phyloP scores from a whole-genome alignment of 495 filamentous ascomycete species.

The Recurvomyces mirabilis region DNA sequence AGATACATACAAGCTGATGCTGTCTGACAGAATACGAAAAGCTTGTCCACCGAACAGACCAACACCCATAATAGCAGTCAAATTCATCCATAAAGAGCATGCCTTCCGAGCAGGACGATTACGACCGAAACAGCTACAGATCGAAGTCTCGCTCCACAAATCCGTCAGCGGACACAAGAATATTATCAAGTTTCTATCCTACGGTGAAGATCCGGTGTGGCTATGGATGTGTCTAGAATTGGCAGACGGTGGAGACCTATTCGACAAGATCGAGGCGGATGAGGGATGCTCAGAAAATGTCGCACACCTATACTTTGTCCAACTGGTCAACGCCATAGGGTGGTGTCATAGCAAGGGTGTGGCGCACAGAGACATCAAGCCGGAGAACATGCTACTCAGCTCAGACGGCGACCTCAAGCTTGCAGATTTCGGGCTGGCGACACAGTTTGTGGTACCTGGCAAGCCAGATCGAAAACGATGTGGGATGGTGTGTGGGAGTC shows the following conservation, averaged over 20 bases:
- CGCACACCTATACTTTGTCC: conserved; percentile 90
- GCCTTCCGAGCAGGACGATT: conserved; percentile 81
- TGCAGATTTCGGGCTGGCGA: conserved; percentile 91
- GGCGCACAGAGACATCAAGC: conserved; percentile 37
- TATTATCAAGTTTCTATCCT: conserved; percentile 81
- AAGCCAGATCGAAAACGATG: conserved; percentile 69
- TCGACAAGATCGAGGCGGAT: conserved; percentile 98
- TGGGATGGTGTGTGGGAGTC: conserved; percentile 85
- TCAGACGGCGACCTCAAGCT: conserved; percentile 82
- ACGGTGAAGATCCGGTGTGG: conserved; percentile 82
- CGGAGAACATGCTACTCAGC: conserved; percentile 41
- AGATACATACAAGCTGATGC: conserved; percentile 1
- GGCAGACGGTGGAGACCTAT: conserved; percentile 90
- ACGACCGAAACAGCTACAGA: conserved; percentile 70
- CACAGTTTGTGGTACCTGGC: conserved; percentile 65
- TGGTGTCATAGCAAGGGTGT: conserved; percentile 71
- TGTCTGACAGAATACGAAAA: conserved; percentile 70
- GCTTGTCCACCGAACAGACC: conserved; percentile 58
- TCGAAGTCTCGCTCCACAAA: conserved; percentile 81
- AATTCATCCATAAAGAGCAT: conserved; percentile 96
- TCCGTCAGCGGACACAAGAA: conserved; percentile 82
- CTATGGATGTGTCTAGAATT: conserved; percentile 97
- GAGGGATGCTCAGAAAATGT: conserved; percentile 85
- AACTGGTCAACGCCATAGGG: conserved; percentile 78
- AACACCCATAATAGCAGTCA: conserved; percentile 83